These are phyloP conservation scores for Ichthyophthirius multifiliis DNA, from an alignment of 169 alveolate genomes.

Conservation along the genomic window DNA sequence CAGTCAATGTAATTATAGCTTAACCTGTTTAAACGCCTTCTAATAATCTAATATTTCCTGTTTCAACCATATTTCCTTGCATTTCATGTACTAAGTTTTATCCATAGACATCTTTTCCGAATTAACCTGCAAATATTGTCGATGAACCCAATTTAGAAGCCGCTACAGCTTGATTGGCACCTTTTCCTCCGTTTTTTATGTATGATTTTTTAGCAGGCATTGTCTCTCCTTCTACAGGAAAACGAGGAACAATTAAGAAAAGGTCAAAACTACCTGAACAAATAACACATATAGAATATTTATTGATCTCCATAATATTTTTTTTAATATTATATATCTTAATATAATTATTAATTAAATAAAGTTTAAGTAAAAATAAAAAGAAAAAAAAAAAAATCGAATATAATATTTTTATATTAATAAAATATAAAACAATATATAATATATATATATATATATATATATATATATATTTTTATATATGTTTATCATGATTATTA, in stretches of 20 bases:
- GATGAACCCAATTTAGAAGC: conserved; percentile 30
- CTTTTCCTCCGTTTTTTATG: conserved; percentile 52
- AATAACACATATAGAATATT: conserved; percentile 18
- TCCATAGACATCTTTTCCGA: conserved; percentile 33
- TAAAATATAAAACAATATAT: no score
- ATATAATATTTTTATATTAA: no score
- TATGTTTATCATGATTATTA: no score
- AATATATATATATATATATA: no score
- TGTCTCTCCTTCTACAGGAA: conserved; percentile 45
- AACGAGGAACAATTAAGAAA: conserved; percentile 12
- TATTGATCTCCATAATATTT: no score
- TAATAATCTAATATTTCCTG: conserved; percentile 13
- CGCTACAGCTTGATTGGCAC: conserved; percentile 59
- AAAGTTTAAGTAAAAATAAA: no score
- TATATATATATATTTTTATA: no score
- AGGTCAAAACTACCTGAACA: conserved; percentile 31
- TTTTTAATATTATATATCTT: no score
- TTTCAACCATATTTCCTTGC: neutral
- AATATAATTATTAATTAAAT: no score
- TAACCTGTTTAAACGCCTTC: conserved; percentile 38
- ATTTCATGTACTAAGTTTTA: conserved; percentile 10
- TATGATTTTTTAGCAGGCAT: conserved; percentile 22
- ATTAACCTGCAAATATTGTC: conserved; percentile 34
- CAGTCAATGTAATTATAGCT: conserved; percentile 33
- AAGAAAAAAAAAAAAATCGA: no score